Conservation (phyloP, 495 filamentous ascomycete species). For the Podospora sp. region DNA sequence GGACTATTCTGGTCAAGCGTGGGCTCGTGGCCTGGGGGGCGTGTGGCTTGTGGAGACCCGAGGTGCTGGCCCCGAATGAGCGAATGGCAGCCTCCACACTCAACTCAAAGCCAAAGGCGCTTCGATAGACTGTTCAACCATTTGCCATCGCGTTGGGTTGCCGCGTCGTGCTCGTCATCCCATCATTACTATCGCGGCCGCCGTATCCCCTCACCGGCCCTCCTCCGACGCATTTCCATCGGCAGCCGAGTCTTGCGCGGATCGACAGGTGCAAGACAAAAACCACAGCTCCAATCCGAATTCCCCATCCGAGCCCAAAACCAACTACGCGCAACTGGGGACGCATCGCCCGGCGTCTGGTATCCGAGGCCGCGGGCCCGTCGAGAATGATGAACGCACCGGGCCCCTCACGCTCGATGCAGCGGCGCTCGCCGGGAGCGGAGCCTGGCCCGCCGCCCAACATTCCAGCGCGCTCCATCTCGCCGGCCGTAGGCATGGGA, state of each 20-base stretch:
- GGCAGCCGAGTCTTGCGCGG: background rate
- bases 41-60: conserved; percentile 5
- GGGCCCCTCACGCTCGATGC: conserved; percentile 43
- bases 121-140: conserved; percentile 10
- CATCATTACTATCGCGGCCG: conserved; percentile 5
- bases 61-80: conserved; percentile 8
- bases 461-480: conserved; percentile 45
- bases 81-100: conserved; percentile 16
- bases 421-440: conserved; percentile 54
- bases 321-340: background rate
- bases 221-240: background rate
- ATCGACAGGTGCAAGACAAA: background rate
- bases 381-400: conserved; percentile 43
- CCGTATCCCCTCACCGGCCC: background rate
- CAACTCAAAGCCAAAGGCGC: conserved; percentile 10
- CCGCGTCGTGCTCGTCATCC: conserved; percentile 3
- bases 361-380: background rate
- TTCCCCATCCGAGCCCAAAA: too few relatives aligned
- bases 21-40: background rate
- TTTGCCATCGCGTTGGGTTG: conserved; percentile 12
- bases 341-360: background rate
- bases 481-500: conserved; percentile 40
- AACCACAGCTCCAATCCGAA: background rate
- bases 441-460: conserved; percentile 48
- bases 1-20: conserved; percentile 15